Base-by-base conservation (phyloP, 768 basidiomycete species). In the Auriscalpium vulgare region DNA sequence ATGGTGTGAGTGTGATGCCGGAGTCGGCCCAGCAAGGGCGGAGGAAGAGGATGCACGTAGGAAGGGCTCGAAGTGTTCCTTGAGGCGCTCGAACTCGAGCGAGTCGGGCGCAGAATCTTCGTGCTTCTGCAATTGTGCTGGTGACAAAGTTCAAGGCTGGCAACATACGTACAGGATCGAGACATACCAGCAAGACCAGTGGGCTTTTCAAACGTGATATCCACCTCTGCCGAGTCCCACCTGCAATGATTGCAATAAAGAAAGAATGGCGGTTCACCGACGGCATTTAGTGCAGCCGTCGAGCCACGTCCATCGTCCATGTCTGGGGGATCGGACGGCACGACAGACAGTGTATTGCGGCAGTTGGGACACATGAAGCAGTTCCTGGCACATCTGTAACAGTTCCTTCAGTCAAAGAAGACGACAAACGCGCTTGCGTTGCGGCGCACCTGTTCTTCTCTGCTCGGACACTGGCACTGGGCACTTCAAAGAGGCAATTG, bases 291-390 rank as follows among this genome's bases (percentile, higher is more conserved):
- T 10, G 81, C 73, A 17, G 80, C 67, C n/a, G 80, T 63, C 4
- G 65, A 65, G 48, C 80, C 68, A 51, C 80, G 76, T 38, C 77
- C 76, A 59, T 86, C 82, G 29, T 79, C 77, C 34, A 76, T 65
- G 56, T 87, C 87, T 51, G 79, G 80, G 21, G 75, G 88, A 68
- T 97, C 92, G 3, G 91, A 92, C 11, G 91, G 84, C n/a, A 95
- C 92, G 8, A 95, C 87, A 16, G 88, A 84, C 4, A 97, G 78
- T 5, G 93, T 91, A 65, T 95, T 91, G 48, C 83, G 80, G 71
- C 97, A 99, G 66, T 83, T 84, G 4, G 97, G 97, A 68, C 97
- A 99, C 72, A 88, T 82, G 72, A 98, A 98, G 75, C 97, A 99
- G 66, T 97, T 97, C 54, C 97, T 81, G 16, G 95, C 94, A 70